Evolutionary conservation across 2,329 filamentous ascomycete species (phyloP), one percentile per base, ranked within the genome.

Genomic region (Colletotrichum euphorbiae): DNA sequence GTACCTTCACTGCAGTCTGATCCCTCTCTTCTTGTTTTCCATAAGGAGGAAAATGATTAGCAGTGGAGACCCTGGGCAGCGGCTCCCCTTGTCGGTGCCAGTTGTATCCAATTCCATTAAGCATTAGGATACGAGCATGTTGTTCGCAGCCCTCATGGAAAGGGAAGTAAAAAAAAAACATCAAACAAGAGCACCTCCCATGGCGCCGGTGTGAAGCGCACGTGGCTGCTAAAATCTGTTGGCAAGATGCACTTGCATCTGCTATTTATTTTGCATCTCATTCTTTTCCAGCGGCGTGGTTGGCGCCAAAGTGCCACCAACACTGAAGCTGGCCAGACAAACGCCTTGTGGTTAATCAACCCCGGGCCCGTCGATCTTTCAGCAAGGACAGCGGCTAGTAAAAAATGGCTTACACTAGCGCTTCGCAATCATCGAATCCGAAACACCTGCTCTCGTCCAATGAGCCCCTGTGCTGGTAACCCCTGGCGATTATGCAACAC

Each of bases 401-500:
- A 33, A 21, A 62, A 24, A 8, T 12, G 43, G 64, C 28, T n/a
- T n/a, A n/a, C n/a, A n/a, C 24, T 67, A 63, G 59, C 50, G 60
- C 21, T n/a, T 36, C 31, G 15, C 17, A 43, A 11, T 15, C 4
- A 56, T 40, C 19, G 28, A 66, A 54, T 68, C 61, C 46, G 65
- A 66, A 68, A 68, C 65, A 60, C 46, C 36, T 42, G 48, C 12
- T 38, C 48, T 48, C 38, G 9, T 45, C 64, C 59, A 63, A 38
- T 58, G 19, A 36, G n/a, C 59, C 50, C 60, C 40, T 50, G 66
- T 33, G 13, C 31, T 42, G 33, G 19, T 19, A 45, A 51, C 51
- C 46, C 66, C 66, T 61, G 43, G 6, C 48, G 12, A 36, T 55
- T 46, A 31, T 67, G 62, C 62, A 62, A 69, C 62, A 69, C 56